Evolutionary conservation across 108 stramenopile genomes (phyloP).

Genomic region (Skeletonema menzelii): DNA sequence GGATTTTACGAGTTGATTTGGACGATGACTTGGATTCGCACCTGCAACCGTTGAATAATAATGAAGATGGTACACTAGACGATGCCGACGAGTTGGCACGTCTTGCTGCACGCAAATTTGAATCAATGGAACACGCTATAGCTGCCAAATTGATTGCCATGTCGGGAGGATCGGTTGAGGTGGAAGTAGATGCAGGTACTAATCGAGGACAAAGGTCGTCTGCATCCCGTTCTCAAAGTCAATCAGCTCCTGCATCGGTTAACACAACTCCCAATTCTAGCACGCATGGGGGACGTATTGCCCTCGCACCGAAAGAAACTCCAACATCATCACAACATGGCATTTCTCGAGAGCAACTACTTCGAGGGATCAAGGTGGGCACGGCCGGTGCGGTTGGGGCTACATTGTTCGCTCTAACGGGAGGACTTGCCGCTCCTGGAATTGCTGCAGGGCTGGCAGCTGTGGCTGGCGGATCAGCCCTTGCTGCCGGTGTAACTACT

Average conservation of each 20-base stretch:
- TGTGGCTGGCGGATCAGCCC: slow-evolving; percentile 69
- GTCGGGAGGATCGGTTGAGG: slow-evolving; percentile 26
- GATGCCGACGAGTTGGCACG: slow-evolving; percentile 36
- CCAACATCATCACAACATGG: slow-evolving; percentile 40
- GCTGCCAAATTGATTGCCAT: slow-evolving; percentile 68
- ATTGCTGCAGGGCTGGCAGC: slow-evolving; percentile 81
- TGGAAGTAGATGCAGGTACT: not conserved
- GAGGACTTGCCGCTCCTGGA: slow-evolving; percentile 77
- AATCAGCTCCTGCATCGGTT: not conserved
- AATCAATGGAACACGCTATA: slow-evolving; percentile 76
- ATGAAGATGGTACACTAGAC: slow-evolving; percentile 11
- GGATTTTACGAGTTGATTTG: slow-evolving; percentile 41
- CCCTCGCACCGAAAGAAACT: slow-evolving; percentile 37
- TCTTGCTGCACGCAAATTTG: slow-evolving; percentile 80
- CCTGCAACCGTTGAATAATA: not conserved
- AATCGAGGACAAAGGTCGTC: not conserved
- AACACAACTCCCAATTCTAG: slow-evolving; percentile 21
- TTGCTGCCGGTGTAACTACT: slow-evolving; percentile 69
- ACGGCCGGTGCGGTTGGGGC: slow-evolving; percentile 71
- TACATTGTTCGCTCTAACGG: slow-evolving; percentile 72
- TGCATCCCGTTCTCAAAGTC: not conserved
- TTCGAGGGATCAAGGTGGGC: slow-evolving; percentile 78
- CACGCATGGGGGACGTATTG: slow-evolving; percentile 36
- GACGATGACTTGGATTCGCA: slow-evolving; percentile 30
- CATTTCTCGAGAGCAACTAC: slow-evolving; percentile 54